Conservation (phyloP, 106 monocot species). For the Acanthochlamys bracteata region DNA sequence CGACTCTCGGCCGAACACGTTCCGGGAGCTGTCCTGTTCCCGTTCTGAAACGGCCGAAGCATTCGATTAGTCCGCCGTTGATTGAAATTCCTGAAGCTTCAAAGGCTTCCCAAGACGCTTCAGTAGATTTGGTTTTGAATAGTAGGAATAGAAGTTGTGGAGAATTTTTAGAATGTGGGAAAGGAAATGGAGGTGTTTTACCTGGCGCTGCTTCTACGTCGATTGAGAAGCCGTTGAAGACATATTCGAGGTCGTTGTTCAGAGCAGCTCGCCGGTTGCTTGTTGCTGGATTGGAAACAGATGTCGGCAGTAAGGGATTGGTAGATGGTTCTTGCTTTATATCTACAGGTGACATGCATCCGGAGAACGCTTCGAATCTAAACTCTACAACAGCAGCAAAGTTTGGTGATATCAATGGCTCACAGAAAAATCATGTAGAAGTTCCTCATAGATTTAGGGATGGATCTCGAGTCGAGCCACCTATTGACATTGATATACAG, state of each 20-base stretch:
- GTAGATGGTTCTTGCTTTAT: no score
- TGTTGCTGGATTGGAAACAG: no score
- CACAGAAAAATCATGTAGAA: no score
- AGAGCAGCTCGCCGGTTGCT: no score
- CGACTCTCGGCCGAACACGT: constrained; percentile 27
- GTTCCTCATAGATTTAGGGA: no score
- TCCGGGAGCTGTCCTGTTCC: constrained; percentile 10
- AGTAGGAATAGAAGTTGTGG: neutral
- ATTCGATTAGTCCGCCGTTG: neutral
- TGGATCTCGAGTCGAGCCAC: no score
- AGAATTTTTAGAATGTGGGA: neutral
- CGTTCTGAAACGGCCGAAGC: neutral
- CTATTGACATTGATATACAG: no score
- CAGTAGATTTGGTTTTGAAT: neutral
- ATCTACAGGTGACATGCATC: neutral
- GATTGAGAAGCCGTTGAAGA: constrained; percentile 1
- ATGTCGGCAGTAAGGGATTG: no score
- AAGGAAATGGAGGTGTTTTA: neutral
- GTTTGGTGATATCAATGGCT: no score
- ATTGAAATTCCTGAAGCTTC: neutral
- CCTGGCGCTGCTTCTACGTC: neutral
- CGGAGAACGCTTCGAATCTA: no score
- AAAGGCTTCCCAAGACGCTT: neutral
- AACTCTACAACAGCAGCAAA: no score
- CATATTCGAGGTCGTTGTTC: neutral